Evolutionary conservation across 1,284 basidiomycete genomes (phyloP).

Genomic region (Cerrena zonata): DNA sequence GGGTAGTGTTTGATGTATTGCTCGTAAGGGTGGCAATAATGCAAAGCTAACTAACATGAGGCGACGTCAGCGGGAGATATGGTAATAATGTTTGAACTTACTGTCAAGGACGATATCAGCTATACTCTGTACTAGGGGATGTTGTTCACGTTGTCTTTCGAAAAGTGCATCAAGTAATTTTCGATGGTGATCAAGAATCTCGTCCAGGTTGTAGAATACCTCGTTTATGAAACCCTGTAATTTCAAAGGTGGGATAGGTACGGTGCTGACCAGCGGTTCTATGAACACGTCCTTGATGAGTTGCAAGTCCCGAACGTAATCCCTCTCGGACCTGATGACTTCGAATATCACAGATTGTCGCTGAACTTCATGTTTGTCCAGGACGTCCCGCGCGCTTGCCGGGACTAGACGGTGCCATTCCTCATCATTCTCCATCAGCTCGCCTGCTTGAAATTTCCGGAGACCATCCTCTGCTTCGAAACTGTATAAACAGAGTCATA

Average conservation of each 20-base stretch:
- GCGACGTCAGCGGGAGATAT: conserved; percentile 3
- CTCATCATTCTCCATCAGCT: conserved; percentile 55
- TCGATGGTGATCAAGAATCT: conserved; percentile 60
- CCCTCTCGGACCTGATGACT: conserved; percentile 73
- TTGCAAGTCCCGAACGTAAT: conserved; percentile 72
- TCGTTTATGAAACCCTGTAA: conserved; percentile 58
- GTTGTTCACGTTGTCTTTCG: conserved; percentile 69
- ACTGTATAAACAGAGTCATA: conserved; percentile 21
- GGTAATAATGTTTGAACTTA: conserved; percentile 30
- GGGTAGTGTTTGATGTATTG: conserved; percentile 81
- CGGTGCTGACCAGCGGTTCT: conserved; percentile 47
- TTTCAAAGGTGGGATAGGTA: conserved; percentile 48
- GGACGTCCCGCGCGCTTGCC: conserved; percentile 53
- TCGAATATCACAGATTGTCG: conserved; percentile 81
- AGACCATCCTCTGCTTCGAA: conserved; percentile 62
- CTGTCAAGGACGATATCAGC: conserved; percentile 75
- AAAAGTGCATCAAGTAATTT: conserved; percentile 63
- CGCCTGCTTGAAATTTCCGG: conserved; percentile 55
- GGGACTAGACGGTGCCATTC: conserved; percentile 78
- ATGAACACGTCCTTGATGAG: conserved; percentile 69
- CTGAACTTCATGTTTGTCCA: conserved; percentile 68
- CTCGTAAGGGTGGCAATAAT: conserved; percentile 63
- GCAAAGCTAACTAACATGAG: conserved; percentile 29
- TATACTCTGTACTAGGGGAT: conserved; percentile 71
- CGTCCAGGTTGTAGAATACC: conserved; percentile 70